A percentile compares a stretch with the other conserved stretches of the same genome.
Evolutionary conservation across 257 asterid genomes (phyloP).

Genomic region (Asclepias syriaca): DNA sequence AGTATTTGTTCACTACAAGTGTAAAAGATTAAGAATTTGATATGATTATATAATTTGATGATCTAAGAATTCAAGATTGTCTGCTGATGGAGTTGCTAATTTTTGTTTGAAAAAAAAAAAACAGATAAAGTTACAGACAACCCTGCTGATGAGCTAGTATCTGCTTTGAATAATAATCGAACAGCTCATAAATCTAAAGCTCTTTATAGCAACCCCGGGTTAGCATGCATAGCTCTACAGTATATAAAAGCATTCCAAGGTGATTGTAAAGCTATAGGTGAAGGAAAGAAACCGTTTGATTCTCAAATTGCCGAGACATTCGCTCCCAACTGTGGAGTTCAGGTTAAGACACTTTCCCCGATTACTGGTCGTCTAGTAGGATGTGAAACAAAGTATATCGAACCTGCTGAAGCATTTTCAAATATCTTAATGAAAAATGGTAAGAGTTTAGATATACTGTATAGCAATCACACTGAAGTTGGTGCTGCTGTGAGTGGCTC

Average conservation of each 20-base stretch:
- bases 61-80: neutral
- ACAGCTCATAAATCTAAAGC: constrained; percentile 59
- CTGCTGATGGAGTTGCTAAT: constrained; percentile 8
- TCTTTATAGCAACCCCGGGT: constrained; percentile 73
- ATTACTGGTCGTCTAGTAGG: constrained; percentile 86
- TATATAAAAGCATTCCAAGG: constrained; percentile 85
- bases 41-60: too few relatives aligned
- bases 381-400: constrained; percentile 61
- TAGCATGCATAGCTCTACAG: constrained; percentile 87
- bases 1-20: too few relatives aligned
- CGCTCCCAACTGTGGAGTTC: constrained; percentile 74
- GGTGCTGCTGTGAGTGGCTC: constrained; percentile 91
- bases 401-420: constrained; percentile 59
- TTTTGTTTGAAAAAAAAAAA: constrained; percentile 4
- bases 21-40: too few relatives aligned
- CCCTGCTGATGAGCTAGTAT: constrained; percentile 76
- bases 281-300: constrained; percentile 67
- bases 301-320: constrained; percentile 58
- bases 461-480: constrained; percentile 73
- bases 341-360: constrained; percentile 46
- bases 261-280: constrained; percentile 70
- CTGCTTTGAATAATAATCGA: constrained; percentile 52
- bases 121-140: constrained; percentile 75
- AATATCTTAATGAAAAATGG: constrained; percentile 49
- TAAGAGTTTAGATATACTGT: constrained; percentile 55